Conservation (phyloP, 2,329 filamentous ascomycete genomes). For the Alternaria angustiovoidea region DNA sequence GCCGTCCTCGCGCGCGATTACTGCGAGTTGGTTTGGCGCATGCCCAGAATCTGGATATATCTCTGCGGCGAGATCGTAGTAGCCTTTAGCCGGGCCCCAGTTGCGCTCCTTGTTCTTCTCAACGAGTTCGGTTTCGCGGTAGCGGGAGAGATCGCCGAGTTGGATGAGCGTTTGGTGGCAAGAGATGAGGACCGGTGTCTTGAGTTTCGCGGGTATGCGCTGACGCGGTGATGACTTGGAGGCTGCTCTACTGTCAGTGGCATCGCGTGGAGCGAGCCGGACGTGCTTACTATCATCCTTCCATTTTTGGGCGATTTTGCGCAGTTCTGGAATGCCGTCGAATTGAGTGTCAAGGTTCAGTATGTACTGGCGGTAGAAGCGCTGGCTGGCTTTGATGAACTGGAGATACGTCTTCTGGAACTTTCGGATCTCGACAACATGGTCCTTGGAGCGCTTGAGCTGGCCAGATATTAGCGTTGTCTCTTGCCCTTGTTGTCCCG, state of each 20-base stretch:
- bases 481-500: background rate
- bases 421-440: conserved; percentile 73
- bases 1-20: conserved; percentile 79
- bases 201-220: conserved; percentile 59
- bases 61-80: conserved; percentile 82
- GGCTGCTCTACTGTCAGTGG: conserved; percentile 51
- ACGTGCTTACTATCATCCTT: conserved; percentile 45
- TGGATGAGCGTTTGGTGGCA: conserved; percentile 86
- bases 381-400: conserved; percentile 87
- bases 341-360: conserved; percentile 73
- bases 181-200: conserved; percentile 70
- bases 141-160: conserved; percentile 88
- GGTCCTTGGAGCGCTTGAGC: conserved; percentile 62
- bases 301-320: conserved; percentile 61
- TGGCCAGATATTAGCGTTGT: conserved; percentile 24
- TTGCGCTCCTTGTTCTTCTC: conserved; percentile 73
- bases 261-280: background rate
- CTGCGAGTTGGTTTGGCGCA: conserved; percentile 88
- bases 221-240: conserved; percentile 39
- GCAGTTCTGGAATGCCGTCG: conserved; percentile 65
- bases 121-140: conserved; percentile 76
- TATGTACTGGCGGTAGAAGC: conserved; percentile 88
- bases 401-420: conserved; percentile 81
- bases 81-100: conserved; percentile 81
- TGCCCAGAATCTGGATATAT: conserved; percentile 81